phyloP scores from a whole-genome alignment of 2,329 filamentous ascomycete genomes.

The Penicillium sp. region DNA sequence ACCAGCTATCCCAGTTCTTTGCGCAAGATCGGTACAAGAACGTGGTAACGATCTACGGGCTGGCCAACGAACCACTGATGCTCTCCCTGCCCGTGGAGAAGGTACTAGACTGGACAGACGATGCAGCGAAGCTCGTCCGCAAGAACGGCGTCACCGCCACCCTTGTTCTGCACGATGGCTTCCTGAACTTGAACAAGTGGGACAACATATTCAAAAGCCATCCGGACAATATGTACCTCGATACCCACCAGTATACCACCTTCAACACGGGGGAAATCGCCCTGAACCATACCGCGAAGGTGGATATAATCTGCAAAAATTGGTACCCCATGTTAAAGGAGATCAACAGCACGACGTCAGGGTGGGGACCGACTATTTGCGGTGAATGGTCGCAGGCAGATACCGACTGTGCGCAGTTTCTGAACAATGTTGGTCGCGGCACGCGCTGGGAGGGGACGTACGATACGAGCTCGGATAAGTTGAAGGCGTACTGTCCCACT shows the following conservation, averaged over 20 bases:
- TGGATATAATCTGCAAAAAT: constrained; percentile 78
- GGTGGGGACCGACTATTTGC: constrained; percentile 90
- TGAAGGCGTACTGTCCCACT: constrained; percentile 70
- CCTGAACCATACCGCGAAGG: constrained; percentile 75
- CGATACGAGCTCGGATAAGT: constrained; percentile 62
- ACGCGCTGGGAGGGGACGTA: constrained; percentile 90
- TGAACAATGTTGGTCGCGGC: constrained; percentile 87
- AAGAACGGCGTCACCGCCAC: constrained; percentile 69
- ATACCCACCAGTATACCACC: constrained; percentile 97
- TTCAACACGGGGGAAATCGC: constrained; percentile 88
- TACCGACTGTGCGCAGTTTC: constrained; percentile 80
- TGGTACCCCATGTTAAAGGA: constrained; percentile 77
- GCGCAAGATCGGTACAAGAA: constrained; percentile 89
- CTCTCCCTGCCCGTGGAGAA: constrained; percentile 59
- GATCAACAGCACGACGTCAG: constrained; percentile 68
- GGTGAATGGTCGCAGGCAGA: constrained; percentile 98
- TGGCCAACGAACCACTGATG: constrained; percentile 94
- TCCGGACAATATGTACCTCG: constrained; percentile 69
- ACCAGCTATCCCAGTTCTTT: constrained; percentile 86
- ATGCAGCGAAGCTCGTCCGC: constrained; percentile 68
- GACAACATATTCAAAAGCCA: constrained; percentile 72
- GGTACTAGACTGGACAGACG: constrained; percentile 75
- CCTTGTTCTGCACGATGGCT: constrained; percentile 89
- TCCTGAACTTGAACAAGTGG: constrained; percentile 88
- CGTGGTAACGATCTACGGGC: constrained; percentile 85